phyloP scores from a whole-genome alignment of 2,329 filamentous ascomycete species.

The Aspergillus hortae region DNA sequence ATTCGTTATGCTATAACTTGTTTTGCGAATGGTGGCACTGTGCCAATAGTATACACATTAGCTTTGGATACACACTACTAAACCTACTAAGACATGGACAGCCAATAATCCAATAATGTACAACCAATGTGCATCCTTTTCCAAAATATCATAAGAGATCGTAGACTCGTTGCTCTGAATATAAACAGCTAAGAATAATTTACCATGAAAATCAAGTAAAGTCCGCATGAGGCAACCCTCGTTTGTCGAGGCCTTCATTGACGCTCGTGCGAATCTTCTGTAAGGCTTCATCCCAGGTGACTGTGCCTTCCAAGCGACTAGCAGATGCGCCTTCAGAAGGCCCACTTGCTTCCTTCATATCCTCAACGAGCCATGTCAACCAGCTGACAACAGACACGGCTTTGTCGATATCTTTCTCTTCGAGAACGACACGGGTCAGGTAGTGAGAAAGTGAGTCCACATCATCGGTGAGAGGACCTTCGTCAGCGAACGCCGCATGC shows the following conservation, averaged over 20 bases:
- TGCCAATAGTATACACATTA: too few relatives aligned
- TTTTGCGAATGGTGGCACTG: too few relatives aligned
- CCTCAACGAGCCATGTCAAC: slow-evolving; percentile 45
- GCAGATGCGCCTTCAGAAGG: slow-evolving; percentile 15
- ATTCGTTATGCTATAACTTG: too few relatives aligned
- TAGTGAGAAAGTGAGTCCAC: slow-evolving; percentile 72
- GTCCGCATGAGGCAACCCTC: slow-evolving; percentile 46
- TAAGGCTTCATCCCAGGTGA: slow-evolving; percentile 38
- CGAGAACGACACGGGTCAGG: slow-evolving; percentile 64
- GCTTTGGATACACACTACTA: too few relatives aligned
- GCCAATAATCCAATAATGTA: too few relatives aligned
- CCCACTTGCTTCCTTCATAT: slow-evolving; percentile 37
- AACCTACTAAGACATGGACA: too few relatives aligned
- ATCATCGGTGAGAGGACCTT: slow-evolving; percentile 77
- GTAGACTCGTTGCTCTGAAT: neutral
- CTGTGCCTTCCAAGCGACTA: slow-evolving; percentile 14
- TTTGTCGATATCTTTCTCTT: slow-evolving; percentile 77
- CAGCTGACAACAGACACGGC: slow-evolving; percentile 67
- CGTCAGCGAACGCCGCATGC: slow-evolving; percentile 66
- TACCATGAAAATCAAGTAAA: slow-evolving; percentile 28
- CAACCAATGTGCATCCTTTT: too few relatives aligned
- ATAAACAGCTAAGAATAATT: slow-evolving; percentile 1
- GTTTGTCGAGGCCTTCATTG: slow-evolving; percentile 39
- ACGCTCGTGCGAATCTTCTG: slow-evolving; percentile 40
- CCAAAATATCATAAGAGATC: neutral